Evolutionary conservation across 2,329 filamentous ascomycete genomes (phyloP).

Genomic region (Fusarium chlamydosporum): DNA sequence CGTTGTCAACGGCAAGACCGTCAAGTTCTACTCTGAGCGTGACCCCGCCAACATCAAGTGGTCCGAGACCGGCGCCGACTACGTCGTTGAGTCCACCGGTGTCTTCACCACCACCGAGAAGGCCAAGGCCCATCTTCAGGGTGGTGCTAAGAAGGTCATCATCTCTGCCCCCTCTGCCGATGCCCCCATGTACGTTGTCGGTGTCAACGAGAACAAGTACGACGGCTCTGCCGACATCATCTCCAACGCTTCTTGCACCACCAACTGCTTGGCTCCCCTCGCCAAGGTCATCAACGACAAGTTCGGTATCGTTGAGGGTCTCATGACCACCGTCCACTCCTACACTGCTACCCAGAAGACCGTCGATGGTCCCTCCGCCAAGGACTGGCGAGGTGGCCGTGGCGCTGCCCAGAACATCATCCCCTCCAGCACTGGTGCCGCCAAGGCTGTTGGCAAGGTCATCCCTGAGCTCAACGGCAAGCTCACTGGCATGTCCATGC

Average conservation of each 20-base stretch:
- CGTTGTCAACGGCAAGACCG: constrained; percentile 91
- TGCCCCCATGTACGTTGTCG: constrained; percentile 99
- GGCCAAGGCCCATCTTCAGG: constrained; percentile 93
- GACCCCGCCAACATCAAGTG: constrained; percentile 93
- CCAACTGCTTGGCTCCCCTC: constrained; percentile 99
- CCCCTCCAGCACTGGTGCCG: constrained; percentile 97
- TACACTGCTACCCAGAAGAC: constrained; percentile 99
- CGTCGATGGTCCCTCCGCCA: constrained; percentile 95
- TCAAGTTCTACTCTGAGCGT: constrained; percentile 94
- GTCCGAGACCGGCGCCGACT: constrained; percentile 87
- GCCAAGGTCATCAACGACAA: constrained; percentile 99
- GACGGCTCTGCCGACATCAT: constrained; percentile 91
- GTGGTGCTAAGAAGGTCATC: constrained; percentile 98
- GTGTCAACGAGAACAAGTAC: constrained; percentile 97
- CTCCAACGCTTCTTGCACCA: constrained; percentile 99
- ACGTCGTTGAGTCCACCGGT: constrained; percentile 98
- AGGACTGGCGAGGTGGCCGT: constrained; percentile 99
- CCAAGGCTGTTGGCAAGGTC: constrained; percentile 99
- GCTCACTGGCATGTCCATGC: constrained; percentile 99
- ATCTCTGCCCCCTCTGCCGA: constrained; percentile 94
- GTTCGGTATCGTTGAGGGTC: constrained; percentile 96
- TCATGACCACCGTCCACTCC: constrained; percentile 99
- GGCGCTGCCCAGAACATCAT: constrained; percentile 99
- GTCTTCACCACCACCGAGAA: constrained; percentile 99
- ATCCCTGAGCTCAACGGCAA: constrained; percentile 98